Evolutionary conservation across 768 basidiomycete species (phyloP), one percentile per base, ranked within the genome.

Genomic region (Leccinum variicolor): DNA sequence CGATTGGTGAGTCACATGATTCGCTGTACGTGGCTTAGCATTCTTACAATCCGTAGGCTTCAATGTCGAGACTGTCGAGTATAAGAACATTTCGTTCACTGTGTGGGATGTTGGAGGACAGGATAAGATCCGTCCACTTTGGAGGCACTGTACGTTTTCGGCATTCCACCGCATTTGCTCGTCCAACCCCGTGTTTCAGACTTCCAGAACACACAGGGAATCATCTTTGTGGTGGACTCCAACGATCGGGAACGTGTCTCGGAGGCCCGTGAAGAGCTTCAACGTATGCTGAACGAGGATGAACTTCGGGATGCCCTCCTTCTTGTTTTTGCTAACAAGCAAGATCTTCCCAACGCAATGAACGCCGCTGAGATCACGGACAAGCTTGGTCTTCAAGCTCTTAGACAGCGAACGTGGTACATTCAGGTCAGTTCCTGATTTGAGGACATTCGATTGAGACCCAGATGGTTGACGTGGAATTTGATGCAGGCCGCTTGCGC

Each of bases 21-120:
- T 57, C 49, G 41, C 41, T 43, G 17, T 47, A 49, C 25, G 45
- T 36, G 11, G 36, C 17, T 29, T 19, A 25, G 7, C 29, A 49
- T 59, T 58, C 54, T 62, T 51, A 66, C 69, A 58, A 66, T 28
- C n/a, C 41, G 23, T 64, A 98, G 97, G 97, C 59, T 99, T 99
- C 84, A 99, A 99, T 74, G 97, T 99, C 67, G 97, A 99, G 84
- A 98, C 97, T 60, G 97, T 99, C 65, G 96, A 98, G 77, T 98
- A 99, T 81, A 98, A 98, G 85, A 99, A 98, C 83, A 98, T 98
- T 64, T 97, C 94, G 25, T 99, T 99, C 86, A 99, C 96, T 23
- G 97, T 98, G 48, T 98, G 97, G 97, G 97, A 99, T 79, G 97
- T 99, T 63, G 97, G 97, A 85, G 97, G 96, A 69, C 96, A 99